Base-by-base conservation (phyloP, 805 yeast genomes). In the Cyberlindnera euphorbiae region DNA sequence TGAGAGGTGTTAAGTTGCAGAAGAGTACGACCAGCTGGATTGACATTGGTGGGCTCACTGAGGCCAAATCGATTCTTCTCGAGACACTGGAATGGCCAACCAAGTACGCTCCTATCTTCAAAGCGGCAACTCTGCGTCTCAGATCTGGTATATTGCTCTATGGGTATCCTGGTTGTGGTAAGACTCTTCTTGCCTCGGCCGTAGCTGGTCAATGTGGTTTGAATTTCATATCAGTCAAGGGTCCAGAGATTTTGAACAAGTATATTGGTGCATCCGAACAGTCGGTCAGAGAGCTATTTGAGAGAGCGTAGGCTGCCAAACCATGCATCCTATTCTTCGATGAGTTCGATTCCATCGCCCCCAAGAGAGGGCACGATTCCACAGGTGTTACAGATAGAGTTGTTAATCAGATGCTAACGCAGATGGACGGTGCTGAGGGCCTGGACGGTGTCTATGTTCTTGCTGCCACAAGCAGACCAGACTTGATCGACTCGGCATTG, bases 341-440 rank as follows among this genome's bases (percentile, higher is more conserved):
- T 61, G 97, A 90, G 55, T 89, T 90, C 58, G 97, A 90, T 50
- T 88, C 97, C 0, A 87, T 93, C 53, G 97, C 97, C 0, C 97
- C 97, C 1, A 89, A 89, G 57, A 80, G 97, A 70, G 97, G 97
- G 3, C 97, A 89, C 53, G 98, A 90, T 56, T 85, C 95, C 2
- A 89, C 97, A 0, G 97, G 97, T 38, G 97, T 93, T 4, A 93
- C 97, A 3, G 98, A 93, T 58, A 73, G 98, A 50, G 96, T 93
- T 27, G 98, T 93, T 17, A 93, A 93, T 61, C 98, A 93, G 56
- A 75, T 93, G 77, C 72, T 93, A 51, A 93, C 98, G 0, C 97
- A 93, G 57, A 89, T 93, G 96, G 98, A 93, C 60, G 98, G 98
- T 64, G 97, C 97, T 1, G 97, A 93, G 59, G 97, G 97, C 0